Conservation (phyloP, 1,284 basidiomycete species). For the Microstroma glucosiphilum region DNA sequence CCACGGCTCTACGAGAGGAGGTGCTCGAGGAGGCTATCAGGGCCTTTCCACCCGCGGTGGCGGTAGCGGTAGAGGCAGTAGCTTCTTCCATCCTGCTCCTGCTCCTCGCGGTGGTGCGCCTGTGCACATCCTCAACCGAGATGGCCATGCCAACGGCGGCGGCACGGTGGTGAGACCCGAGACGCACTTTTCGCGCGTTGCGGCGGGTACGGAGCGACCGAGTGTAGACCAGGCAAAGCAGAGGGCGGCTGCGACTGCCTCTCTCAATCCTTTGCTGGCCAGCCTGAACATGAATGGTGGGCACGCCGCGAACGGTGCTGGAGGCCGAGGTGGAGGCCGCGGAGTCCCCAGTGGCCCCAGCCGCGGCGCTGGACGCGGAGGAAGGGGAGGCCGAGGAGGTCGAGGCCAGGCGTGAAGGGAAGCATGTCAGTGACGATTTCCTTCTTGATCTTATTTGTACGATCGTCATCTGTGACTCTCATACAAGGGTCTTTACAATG, state of each 20-base stretch:
- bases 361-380: too few species aligned
- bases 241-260: neutral
- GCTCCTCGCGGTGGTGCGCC: constrained; percentile 5
- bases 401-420: too few species aligned
- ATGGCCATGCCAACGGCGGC: neutral
- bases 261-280: neutral
- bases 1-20: neutral
- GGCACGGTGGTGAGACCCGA: neutral
- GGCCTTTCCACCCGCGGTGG: neutral
- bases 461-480: too few species aligned
- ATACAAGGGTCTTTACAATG: too few species aligned
- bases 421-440: too few species aligned
- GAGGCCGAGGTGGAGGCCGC: too few species aligned
- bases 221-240: constrained; percentile 1
- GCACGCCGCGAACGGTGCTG: neutral
- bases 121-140: neutral
- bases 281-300: constrained; percentile 1
- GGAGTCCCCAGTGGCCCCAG: too few species aligned
- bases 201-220: neutral
- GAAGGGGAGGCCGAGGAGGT: too few species aligned
- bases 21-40: constrained; percentile 14
- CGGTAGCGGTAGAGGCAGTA: neutral
- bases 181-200: constrained; percentile 4
- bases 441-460: too few species aligned
- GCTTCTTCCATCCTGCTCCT: neutral